phyloP scores from a whole-genome alignment of 2,329 filamentous ascomycete species.

The Apiospora arundinis region DNA sequence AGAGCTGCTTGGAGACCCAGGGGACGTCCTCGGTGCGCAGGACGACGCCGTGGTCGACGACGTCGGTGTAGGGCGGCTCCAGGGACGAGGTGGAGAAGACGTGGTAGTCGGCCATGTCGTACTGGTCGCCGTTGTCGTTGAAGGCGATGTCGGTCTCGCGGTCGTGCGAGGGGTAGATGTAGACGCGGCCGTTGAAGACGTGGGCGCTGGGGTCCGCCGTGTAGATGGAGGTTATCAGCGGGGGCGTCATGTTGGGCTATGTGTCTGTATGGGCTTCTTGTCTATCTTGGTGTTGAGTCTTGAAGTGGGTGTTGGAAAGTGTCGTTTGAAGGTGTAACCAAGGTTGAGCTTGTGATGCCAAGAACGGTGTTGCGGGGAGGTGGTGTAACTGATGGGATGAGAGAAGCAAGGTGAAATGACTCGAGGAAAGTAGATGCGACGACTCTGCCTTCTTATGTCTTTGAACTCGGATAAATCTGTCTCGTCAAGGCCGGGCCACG shows the following conservation, averaged over 20 bases:
- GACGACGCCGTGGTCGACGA: slow-evolving; percentile 76
- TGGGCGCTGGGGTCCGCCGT: slow-evolving; percentile 83
- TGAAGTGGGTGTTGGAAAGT: no score
- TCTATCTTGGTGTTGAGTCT: no score
- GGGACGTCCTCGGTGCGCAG: slow-evolving; percentile 71
- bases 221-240: slow-evolving; percentile 77
- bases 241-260: slow-evolving; percentile 53
- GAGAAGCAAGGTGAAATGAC: background rate
- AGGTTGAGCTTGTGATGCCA: background rate
- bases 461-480: background rate
- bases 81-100: slow-evolving; percentile 67
- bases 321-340: background rate
- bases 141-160: slow-evolving; percentile 75
- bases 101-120: slow-evolving; percentile 85
- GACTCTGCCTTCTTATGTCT: background rate
- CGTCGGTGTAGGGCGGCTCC: slow-evolving; percentile 58
- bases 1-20: slow-evolving; percentile 81
- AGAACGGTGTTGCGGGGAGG: slow-evolving; percentile 34
- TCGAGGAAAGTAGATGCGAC: background rate
- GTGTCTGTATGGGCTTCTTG: background rate
- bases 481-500: background rate
- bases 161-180: slow-evolving; percentile 84
- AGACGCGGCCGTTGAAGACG: slow-evolving; percentile 77
- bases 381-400: slow-evolving; percentile 32
- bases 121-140: slow-evolving; percentile 87